Evolutionary conservation across 805 yeast genomes (phyloP).

Genomic region (Candida saitoana): DNA sequence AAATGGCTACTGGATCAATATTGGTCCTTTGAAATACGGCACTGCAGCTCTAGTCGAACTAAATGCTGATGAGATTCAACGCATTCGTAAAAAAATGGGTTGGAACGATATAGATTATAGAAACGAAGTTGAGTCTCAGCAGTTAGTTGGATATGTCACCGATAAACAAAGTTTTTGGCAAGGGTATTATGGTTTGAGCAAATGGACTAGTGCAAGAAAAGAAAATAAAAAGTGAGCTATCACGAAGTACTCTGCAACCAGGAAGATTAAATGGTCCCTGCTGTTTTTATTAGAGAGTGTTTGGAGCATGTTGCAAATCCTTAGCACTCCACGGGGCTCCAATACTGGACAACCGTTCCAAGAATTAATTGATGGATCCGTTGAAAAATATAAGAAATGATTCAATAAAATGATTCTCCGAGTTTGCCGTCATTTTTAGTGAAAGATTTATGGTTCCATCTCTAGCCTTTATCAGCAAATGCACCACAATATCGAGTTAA

Average conservation of each 20-base stretch:
- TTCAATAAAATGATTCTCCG: slow-evolving; percentile 59
- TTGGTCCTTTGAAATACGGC: slow-evolving; percentile 92
- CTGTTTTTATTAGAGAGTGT: too few species aligned
- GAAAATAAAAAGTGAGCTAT: too few species aligned
- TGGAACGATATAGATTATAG: slow-evolving; percentile 42
- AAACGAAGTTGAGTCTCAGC: slow-evolving; percentile 9
- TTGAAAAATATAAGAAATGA: slow-evolving; percentile 76
- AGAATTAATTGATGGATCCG: slow-evolving; percentile 83
- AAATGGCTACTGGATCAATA: slow-evolving; percentile 76
- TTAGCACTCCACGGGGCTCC: slow-evolving; percentile 74
- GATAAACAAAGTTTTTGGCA: slow-evolving; percentile 68
- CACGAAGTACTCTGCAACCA: too few species aligned
- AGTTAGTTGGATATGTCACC: slow-evolving; percentile 60
- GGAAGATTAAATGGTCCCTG: too few species aligned
- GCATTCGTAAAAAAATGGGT: slow-evolving; percentile 53
- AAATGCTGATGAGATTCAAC: slow-evolving; percentile 61
- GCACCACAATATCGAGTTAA: slow-evolving; percentile 86
- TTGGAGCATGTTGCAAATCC: slow-evolving; percentile 39
- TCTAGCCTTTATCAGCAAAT: slow-evolving; percentile 72
- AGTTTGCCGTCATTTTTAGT: slow-evolving; percentile 32
- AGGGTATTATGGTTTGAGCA: slow-evolving; percentile 66
- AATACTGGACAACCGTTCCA: slow-evolving; percentile 74
- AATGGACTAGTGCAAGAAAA: slow-evolving; percentile 46
- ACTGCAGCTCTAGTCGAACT: slow-evolving; percentile 75
- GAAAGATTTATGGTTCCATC: slow-evolving; percentile 64